phyloP scores from a whole-genome alignment of 2,329 filamentous ascomycete species.

The Colletotrichum acutatum region DNA sequence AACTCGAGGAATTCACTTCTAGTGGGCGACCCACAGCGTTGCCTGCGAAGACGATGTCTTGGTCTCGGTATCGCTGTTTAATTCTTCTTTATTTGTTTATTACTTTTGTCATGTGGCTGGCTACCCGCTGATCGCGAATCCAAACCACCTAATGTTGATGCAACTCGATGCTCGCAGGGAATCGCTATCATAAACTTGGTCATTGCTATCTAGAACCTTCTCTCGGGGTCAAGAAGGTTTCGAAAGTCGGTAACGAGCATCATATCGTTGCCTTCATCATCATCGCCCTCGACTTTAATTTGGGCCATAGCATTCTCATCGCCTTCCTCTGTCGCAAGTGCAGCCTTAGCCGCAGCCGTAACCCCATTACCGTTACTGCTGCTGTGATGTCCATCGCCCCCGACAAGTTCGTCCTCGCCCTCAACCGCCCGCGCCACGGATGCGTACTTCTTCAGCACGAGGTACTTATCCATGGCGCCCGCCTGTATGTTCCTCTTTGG shows the following conservation, averaged over 20 bases:
- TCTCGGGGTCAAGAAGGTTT: no score
- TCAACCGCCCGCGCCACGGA: slow-evolving; percentile 48
- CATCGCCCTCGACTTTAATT: neutral
- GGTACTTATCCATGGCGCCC: slow-evolving; percentile 11
- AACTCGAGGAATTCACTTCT: no score
- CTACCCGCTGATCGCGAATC: neutral
- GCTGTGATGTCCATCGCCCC: slow-evolving; percentile 30
- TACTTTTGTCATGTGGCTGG: no score
- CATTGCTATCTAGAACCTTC: neutral
- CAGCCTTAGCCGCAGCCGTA: neutral
- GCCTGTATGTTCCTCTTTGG: slow-evolving; percentile 35
- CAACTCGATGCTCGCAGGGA: neutral
- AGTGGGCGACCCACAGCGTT: no score
- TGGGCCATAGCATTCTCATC: neutral
- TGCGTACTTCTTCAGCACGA: slow-evolving; percentile 42
- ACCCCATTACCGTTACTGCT: slow-evolving; percentile 38
- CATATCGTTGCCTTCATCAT: slow-evolving; percentile 39
- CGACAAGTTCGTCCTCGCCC: slow-evolving; percentile 40
- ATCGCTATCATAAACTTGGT: neutral
- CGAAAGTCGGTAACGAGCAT: slow-evolving; percentile 41
- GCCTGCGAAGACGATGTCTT: no score
- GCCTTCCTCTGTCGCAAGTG: slow-evolving; percentile 29
- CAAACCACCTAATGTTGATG: neutral
- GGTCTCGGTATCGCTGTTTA: no score
- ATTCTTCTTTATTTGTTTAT: no score